A percentile compares a stretch with the other conserved stretches of the same genome.
These are phyloP conservation scores for Alloteropsis angusta DNA, from an alignment of 202 grass and related monocot genomes.

Conservation along the genomic window DNA sequence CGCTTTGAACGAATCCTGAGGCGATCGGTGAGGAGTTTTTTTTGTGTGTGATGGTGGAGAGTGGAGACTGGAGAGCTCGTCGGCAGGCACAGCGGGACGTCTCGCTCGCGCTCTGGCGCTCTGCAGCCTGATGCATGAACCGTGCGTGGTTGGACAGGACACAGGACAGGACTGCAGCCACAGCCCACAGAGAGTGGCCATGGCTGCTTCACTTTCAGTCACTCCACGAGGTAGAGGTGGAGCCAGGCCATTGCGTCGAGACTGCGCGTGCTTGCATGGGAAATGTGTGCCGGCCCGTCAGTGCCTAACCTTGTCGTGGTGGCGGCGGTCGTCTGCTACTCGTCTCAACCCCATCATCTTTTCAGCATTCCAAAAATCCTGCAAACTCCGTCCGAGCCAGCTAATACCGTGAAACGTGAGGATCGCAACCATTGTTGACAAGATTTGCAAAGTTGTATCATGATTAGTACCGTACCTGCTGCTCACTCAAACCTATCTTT, in stretches of 20 bases:
- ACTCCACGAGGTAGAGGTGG: neutral
- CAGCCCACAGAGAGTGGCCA: neutral
- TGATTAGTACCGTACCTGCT: neutral
- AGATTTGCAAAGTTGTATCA: neutral
- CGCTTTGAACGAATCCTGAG: neutral
- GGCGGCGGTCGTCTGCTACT: neutral
- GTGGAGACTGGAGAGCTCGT: slow-evolving; percentile 19
- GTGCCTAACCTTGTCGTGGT: neutral
- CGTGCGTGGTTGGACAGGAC: neutral
- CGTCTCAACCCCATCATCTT: neutral
- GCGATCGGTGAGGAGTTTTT: neutral
- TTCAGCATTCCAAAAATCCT: neutral
- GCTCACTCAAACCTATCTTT: neutral
- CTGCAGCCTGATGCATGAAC: neutral
- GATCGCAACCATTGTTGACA: neutral
- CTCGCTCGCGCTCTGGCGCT: neutral
- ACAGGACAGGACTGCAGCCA: neutral
- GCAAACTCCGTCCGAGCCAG: neutral
- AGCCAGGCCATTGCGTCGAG: neutral
- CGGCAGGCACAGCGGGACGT: neutral
- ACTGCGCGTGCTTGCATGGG: neutral
- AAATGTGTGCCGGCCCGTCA: neutral
- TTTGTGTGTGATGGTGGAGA: neutral
- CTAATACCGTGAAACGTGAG: neutral
- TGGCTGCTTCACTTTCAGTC: neutral